Base-by-base conservation (phyloP, 1,284 basidiomycete species). In the Somion occarium region DNA sequence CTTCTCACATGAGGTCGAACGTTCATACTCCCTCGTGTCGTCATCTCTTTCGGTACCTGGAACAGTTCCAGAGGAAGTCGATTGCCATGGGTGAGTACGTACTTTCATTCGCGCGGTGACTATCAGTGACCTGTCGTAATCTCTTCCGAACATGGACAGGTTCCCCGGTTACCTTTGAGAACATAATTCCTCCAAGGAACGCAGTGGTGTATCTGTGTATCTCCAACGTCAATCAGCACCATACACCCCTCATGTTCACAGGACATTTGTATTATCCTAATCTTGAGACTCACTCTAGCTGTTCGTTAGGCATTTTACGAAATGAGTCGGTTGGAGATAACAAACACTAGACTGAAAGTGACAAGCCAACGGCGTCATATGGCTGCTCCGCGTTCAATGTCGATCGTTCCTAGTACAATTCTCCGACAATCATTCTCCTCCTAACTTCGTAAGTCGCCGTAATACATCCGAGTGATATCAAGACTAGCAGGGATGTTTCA, bases 391-490 rank as follows among this genome's bases (percentile, higher is more conserved):
- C 15, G 30, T 15, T 15, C 7, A 15, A 34, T 7, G 30, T 15
- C 30, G 30, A 43, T 43, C 13, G 42, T 43, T 11, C 42, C 42
- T 43, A 23, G 42, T 5, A 23, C 42, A 43, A 22, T 43, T 43
- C 42, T 13, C 42, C 42, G 42, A 43, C 5, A 43, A 22, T 43
- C 13, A 3, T 3, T 22, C 23, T 13, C 20, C 5, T 22, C 24
- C n/a, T 24, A 43, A 19, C 5, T 22, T 23, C 42, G 47, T 44
- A 45, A 49, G 46, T 52, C 47, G 39, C 51, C 51, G 51, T 48
- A 52, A 41, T 22, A 41, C 50, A 13, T 38, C 50, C 50, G 50
- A n/a, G 44, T 46, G 25, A 11, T 18, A 34, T 44, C 24, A 44
- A 15, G 24, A n/a, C n/a, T n/a, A n/a, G n/a, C n/a, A n/a, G n/a